Conservation (phyloP, 1,139 yeast species). For the Suhomyces maxii region DNA sequence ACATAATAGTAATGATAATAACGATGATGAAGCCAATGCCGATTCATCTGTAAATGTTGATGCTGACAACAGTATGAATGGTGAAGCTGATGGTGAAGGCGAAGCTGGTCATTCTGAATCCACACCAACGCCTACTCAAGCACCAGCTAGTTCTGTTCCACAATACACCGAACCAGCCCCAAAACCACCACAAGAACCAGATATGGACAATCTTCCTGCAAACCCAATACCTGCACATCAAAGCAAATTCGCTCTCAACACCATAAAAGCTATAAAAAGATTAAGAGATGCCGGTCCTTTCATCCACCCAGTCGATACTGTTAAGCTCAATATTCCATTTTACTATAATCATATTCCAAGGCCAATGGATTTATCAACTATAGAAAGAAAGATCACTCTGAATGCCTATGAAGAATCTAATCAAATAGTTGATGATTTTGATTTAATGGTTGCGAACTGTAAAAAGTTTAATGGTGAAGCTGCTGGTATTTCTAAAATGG, state of each 20-base stretch:
- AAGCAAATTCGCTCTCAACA: slow-evolving; percentile 63
- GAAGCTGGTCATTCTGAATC: slow-evolving; percentile 4
- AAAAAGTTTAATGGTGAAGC: slow-evolving; percentile 80
- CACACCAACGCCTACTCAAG: slow-evolving; percentile 5
- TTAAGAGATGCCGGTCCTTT: slow-evolving; percentile 93
- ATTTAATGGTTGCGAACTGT: slow-evolving; percentile 83
- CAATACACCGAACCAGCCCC: slow-evolving; percentile 59
- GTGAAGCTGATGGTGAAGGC: slow-evolving; percentile 2
- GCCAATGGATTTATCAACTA: slow-evolving; percentile 94
- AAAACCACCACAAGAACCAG: slow-evolving; percentile 69
- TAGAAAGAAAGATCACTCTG: slow-evolving; percentile 71
- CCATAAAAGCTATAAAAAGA: slow-evolving; percentile 79
- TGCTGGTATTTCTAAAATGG: slow-evolving; percentile 88
- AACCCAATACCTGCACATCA: slow-evolving; percentile 88
- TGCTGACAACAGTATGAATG: slow-evolving; percentile 1
- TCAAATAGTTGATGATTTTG: slow-evolving; percentile 76
- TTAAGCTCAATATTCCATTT: slow-evolving; percentile 85
- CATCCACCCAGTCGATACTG: slow-evolving; percentile 83
- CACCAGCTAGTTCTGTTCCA: slow-evolving; percentile 20
- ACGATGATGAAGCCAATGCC: slow-evolving; percentile 1
- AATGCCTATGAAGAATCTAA: slow-evolving; percentile 72
- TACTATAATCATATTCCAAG: slow-evolving; percentile 79
- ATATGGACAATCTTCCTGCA: slow-evolving; percentile 63
- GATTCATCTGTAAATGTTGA: not conserved
- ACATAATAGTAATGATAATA: slow-evolving; percentile 7